Percentiles rank a stretch among this genome's conserved stretches.
Evolutionary conservation across 768 basidiomycete species (phyloP).

Genomic region (Chalciporus sphaerocephalus): DNA sequence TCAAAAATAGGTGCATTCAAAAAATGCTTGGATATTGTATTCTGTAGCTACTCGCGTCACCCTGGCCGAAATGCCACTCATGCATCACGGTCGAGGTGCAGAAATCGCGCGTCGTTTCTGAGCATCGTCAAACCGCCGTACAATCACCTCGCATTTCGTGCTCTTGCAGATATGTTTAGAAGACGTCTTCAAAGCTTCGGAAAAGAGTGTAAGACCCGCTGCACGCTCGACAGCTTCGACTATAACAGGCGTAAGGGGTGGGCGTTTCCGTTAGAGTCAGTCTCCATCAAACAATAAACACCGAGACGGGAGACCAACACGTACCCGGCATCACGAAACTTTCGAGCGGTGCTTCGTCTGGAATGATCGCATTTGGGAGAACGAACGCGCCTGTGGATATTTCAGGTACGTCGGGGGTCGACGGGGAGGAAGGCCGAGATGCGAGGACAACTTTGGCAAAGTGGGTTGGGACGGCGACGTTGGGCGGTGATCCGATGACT

Average conservation of each 20-base stretch:
- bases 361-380: conserved; percentile 89
- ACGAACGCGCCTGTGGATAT: conserved; percentile 92
- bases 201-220: conserved; percentile 84
- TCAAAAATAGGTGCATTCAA: too few relatives aligned
- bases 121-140: conserved; percentile 88
- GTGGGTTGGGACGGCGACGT: conserved; percentile 91
- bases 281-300: too few relatives aligned
- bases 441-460: conserved; percentile 94
- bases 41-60: too few relatives aligned
- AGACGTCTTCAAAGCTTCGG: conserved; percentile 64
- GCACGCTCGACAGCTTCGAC: conserved; percentile 92
- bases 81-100: conserved; percentile 25
- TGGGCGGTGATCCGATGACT: conserved; percentile 90
- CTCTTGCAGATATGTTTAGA: conserved; percentile 87
- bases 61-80: too few relatives aligned
- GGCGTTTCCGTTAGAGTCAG: conserved; percentile 1
- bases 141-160: conserved; percentile 82
- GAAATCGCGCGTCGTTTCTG: conserved; percentile 65
- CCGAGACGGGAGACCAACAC: neutral
- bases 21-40: too few relatives aligned
- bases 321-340: conserved; percentile 79
- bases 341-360: conserved; percentile 76
- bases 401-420: conserved; percentile 65
- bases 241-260: too few relatives aligned
- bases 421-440: conserved; percentile 68